Evolutionary conservation across 2,329 filamentous ascomycete species (phyloP), one percentile per base, ranked within the genome.

Genomic region (Aphanocladium album): DNA sequence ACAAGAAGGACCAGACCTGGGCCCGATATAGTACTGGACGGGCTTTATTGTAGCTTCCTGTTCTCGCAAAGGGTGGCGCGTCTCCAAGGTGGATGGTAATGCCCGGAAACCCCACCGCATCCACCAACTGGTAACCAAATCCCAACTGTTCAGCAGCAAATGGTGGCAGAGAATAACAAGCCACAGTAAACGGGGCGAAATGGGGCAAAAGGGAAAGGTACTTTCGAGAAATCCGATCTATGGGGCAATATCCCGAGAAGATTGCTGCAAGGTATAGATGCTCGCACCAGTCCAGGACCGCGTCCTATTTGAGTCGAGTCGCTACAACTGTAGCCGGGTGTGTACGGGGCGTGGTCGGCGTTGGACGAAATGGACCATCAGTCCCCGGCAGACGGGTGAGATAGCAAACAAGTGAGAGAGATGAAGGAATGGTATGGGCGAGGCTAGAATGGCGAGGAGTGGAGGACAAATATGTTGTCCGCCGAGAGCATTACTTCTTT

Each of bases 401-500:
- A 46, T 5, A 16, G 49, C 57, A 59, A 59, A 59, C 57, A 59
- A 52, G 46, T 21, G 23, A 52, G 39, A 45, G 57, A 46, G 57
- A 52, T 39, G 49, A 59, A 37, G 49, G 49, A 46, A 25, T n/a
- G 39, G 27, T 59, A 52, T 52, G 27, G 19, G 49, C 27, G 27
- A 45, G 5, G 39, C 37, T 27, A n/a, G 49, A 19, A 37, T 30
- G 35, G 39, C 25, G 39, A 47, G 30, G 19, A 41, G 41, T 39
- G 12, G 41, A 54, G 57, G 49, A 60, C 57, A 60, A 60, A 54
- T 49, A 47, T 60, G 50, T 49, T 47, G 50, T 60, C 57, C 43
- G 41, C 57, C 50, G 57, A 60, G 57, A 60, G 57, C 49, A 59
- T 59, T 59, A 46, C 57, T 59, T 30, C 39, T 59, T 59, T 59